Percentiles rank a stretch among this genome's conserved stretches.
Evolutionary conservation across 2,329 filamentous ascomycete species (phyloP).

Genomic region (Fusarium multiceps): DNA sequence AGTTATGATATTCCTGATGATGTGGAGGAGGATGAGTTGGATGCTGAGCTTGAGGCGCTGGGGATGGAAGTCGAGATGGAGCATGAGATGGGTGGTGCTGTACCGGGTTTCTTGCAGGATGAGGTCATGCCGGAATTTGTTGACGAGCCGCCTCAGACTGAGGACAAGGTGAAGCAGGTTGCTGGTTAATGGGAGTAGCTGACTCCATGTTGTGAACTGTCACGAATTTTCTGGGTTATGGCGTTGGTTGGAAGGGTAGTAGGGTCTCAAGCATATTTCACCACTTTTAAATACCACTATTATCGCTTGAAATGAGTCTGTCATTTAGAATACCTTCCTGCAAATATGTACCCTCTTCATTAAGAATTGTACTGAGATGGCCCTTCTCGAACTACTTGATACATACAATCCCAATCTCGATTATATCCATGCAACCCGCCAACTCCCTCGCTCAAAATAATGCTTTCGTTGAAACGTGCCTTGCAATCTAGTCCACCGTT

Average conservation of each 20-base stretch:
- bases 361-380: constrained; percentile 2
- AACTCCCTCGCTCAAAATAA: constrained; percentile 42
- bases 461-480: constrained; percentile 2
- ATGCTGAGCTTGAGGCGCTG: constrained; percentile 94
- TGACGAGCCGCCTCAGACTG: constrained; percentile 83
- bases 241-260: constrained; percentile 43
- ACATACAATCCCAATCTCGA: constrained; percentile 20
- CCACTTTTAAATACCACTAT: not conserved
- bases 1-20: constrained; percentile 97
- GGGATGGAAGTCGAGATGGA: constrained; percentile 95
- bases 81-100: constrained; percentile 68
- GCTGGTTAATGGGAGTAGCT: constrained; percentile 59
- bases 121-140: constrained; percentile 89
- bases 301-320: not conserved
- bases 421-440: constrained; percentile 14
- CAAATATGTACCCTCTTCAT: not conserved
- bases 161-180: constrained; percentile 83
- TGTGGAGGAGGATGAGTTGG: constrained; percentile 94
- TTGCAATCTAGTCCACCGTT: constrained; percentile 57
- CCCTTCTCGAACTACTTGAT: constrained; percentile 11
- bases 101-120: constrained; percentile 91
- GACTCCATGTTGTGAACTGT: not conserved
- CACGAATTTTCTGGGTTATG: constrained; percentile 20
- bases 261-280: constrained; percentile 32
- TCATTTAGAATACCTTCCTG: not conserved